Evolutionary conservation across 2,329 filamentous ascomycete species (phyloP).

Genomic region (Apiospora koreana): DNA sequence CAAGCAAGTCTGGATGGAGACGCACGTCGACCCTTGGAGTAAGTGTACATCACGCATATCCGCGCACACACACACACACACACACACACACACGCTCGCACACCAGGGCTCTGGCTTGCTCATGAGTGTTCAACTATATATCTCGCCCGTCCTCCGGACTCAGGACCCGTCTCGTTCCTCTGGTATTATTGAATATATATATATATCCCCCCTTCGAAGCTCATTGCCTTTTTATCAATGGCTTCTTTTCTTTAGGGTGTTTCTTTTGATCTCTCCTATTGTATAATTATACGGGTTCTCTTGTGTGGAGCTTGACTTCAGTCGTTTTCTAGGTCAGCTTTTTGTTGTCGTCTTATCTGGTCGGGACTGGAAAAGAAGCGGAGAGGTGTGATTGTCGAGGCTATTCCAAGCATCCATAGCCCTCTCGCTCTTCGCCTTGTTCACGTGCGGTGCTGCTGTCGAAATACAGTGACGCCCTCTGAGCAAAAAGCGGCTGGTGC

Average conservation of each 20-base stretch:
- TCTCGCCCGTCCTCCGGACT: slow-evolving; percentile 4
- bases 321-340: slow-evolving; percentile 8
- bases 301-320: slow-evolving; percentile 16
- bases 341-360: slow-evolving; percentile 1
- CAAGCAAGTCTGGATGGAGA: not conserved
- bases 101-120: slow-evolving; percentile 10
- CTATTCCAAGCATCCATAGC: slow-evolving; percentile 11
- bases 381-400: slow-evolving; percentile 1
- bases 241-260: slow-evolving; percentile 39
- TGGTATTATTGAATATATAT: not conserved
- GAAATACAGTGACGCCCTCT: not conserved
- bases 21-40: slow-evolving; percentile 17
- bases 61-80: slow-evolving; percentile 12
- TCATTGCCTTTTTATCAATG: slow-evolving; percentile 40
- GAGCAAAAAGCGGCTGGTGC: not conserved
- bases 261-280: slow-evolving; percentile 24
- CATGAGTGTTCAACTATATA: slow-evolving; percentile 21
- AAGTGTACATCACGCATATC: slow-evolving; percentile 10
- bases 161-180: slow-evolving; percentile 9
- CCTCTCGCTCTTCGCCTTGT: slow-evolving; percentile 6
- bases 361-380: not conserved
- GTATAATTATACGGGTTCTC: slow-evolving; percentile 29
- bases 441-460: not conserved
- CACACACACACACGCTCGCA: slow-evolving; percentile 16
- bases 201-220: slow-evolving; percentile 27